phyloP scores from a whole-genome alignment of 225 moss, liverwort and hornwort species.

The Marchantia polymorpha region DNA sequence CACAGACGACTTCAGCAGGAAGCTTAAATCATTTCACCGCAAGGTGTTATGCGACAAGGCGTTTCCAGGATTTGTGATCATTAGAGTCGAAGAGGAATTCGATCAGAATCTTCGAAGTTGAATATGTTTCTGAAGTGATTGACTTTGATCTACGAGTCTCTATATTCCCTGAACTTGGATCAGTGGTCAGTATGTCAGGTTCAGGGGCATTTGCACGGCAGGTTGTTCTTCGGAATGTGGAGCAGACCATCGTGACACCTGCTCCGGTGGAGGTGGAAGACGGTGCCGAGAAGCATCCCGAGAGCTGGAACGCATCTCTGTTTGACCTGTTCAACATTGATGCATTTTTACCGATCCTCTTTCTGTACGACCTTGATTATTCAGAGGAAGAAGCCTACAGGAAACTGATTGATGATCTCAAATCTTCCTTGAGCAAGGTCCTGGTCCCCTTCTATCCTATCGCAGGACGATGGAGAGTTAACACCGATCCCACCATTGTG shows the following conservation, averaged over 20 bases:
- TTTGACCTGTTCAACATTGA: constrained; percentile 11
- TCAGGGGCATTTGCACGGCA: background rate
- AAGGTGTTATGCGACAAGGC: too few relatives aligned
- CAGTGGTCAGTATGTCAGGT: background rate
- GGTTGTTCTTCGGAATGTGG: background rate
- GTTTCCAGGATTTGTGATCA: too few relatives aligned
- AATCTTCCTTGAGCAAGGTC: constrained; percentile 4
- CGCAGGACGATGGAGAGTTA: background rate
- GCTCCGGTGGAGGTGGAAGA: background rate
- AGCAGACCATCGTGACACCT: background rate
- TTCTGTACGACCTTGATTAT: background rate
- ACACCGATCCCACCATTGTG: background rate
- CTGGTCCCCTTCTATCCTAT: constrained; percentile 6
- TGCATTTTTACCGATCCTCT: background rate
- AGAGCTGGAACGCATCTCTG: background rate
- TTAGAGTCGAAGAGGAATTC: too few relatives aligned
- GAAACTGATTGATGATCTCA: background rate
- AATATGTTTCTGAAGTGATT: too few relatives aligned
- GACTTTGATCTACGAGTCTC: too few relatives aligned
- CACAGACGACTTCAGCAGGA: too few relatives aligned
- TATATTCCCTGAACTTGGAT: too few relatives aligned
- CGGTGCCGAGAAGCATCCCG: background rate
- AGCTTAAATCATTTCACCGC: too few relatives aligned
- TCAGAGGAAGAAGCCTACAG: background rate
- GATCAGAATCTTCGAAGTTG: too few relatives aligned